phyloP scores from a whole-genome alignment of 2,329 filamentous ascomycete species.

The Pestalotiopsis sp. region DNA sequence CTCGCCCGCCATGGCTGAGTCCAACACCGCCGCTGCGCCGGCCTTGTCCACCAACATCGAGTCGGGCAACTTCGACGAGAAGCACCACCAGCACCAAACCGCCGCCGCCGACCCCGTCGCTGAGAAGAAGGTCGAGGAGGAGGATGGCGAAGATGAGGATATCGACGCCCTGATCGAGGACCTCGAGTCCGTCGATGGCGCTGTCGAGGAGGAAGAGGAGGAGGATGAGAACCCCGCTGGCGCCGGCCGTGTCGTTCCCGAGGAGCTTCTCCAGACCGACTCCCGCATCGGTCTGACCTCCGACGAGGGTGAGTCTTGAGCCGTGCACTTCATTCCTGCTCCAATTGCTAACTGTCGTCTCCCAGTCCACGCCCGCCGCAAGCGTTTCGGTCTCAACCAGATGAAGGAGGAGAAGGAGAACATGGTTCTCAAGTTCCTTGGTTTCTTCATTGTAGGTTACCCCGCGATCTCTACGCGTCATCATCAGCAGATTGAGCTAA shows the following conservation, averaged over 20 bases:
- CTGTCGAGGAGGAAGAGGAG: conserved; percentile 67
- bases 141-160: conserved; percentile 79
- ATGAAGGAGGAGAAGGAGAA: conserved; percentile 94
- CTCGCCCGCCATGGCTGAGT: conserved; percentile 55
- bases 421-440: conserved; percentile 54
- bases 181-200: conserved; percentile 80
- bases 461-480: background rate
- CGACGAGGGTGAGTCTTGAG: conserved; percentile 59
- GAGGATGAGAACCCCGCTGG: conserved; percentile 56
- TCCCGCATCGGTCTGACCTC: conserved; percentile 73
- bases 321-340: conserved; percentile 38
- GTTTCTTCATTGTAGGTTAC: conserved; percentile 5
- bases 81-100: conserved; percentile 39
- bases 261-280: conserved; percentile 79
- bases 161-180: conserved; percentile 88
- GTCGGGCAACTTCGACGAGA: conserved; percentile 68
- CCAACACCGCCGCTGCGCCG: conserved; percentile 53
- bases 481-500: background rate
- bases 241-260: conserved; percentile 59
- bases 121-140: conserved; percentile 51
- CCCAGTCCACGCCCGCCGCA: conserved; percentile 40
- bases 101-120: conserved; percentile 40
- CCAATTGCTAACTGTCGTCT: conserved; percentile 19
- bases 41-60: conserved; percentile 68
- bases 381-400: conserved; percentile 79